Evolutionary conservation across 495 filamentous ascomycete species (phyloP).

Genomic region (Aspergillus diversus): DNA sequence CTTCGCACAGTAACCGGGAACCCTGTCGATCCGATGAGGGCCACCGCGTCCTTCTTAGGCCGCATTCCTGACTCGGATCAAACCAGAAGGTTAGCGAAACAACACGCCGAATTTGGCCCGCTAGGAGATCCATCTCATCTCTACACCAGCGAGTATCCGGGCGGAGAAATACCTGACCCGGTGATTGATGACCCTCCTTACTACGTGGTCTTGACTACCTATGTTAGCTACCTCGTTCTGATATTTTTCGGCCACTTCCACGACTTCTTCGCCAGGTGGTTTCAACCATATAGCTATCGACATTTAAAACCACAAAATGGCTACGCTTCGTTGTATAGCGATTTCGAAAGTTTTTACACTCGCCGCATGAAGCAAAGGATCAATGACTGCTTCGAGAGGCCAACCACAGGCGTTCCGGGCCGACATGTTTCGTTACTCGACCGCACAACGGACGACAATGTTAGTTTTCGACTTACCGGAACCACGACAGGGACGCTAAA

Average conservation of each 20-base stretch:
- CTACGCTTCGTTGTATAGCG: conserved; percentile 85
- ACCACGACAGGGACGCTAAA: conserved; percentile 85
- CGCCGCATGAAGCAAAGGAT: conserved; percentile 84
- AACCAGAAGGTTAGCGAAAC: conserved; percentile 60
- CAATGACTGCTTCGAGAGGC: conserved; percentile 86
- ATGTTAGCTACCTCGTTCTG: conserved; percentile 85
- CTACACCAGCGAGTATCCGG: conserved; percentile 73
- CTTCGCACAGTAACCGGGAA: conserved; percentile 28
- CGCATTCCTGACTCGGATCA: conserved; percentile 53
- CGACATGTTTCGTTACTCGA: conserved; percentile 83
- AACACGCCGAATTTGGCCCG: conserved; percentile 84
- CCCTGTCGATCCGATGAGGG: conserved; percentile 15
- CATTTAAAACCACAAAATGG: conserved; percentile 74
- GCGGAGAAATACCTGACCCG: conserved; percentile 68
- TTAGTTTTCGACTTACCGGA: conserved; percentile 73
- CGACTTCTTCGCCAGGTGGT: conserved; percentile 87
- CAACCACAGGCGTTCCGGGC: conserved; percentile 85
- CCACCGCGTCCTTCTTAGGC: neutral
- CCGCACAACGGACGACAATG: conserved; percentile 76
- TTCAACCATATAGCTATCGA: conserved; percentile 69
- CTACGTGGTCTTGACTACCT: conserved; percentile 87
- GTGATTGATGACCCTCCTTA: conserved; percentile 87
- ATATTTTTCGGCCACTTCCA: conserved; percentile 85
- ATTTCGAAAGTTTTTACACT: conserved; percentile 94
- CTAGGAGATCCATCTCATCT: conserved; percentile 69